A percentile compares a stretch with the other conserved stretches of the same genome.
phyloP scores from a whole-genome alignment of 108 stramenopile species.

The Fragilaria radians region DNA sequence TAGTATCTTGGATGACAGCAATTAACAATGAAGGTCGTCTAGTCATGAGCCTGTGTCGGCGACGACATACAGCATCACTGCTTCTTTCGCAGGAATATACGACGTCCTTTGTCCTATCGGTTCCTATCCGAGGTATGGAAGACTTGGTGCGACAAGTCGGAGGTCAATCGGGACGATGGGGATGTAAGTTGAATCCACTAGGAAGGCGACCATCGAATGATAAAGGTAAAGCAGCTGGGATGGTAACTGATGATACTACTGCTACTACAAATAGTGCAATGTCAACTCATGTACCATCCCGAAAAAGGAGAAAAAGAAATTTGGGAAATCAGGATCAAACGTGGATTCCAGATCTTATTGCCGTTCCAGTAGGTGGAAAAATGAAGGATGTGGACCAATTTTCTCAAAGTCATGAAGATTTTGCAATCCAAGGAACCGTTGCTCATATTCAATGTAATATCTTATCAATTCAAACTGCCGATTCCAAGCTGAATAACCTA shows the following conservation, averaged over 20 bases:
- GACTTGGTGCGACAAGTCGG: constrained; percentile 42
- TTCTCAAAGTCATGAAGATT: constrained; percentile 9
- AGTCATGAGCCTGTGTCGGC: constrained; percentile 49
- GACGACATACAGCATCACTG: constrained; percentile 40
- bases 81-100: constrained; percentile 5
- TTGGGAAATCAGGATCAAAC: constrained; percentile 14
- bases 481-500: constrained; percentile 10
- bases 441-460: constrained; percentile 41
- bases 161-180: constrained; percentile 33
- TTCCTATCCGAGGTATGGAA: constrained; percentile 57
- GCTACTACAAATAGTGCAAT: constrained; percentile 16
- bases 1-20: constrained; percentile 69
- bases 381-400: too few species aligned
- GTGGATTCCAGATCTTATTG: constrained; percentile 32
- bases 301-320: constrained; percentile 27
- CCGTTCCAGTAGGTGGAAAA: constrained; percentile 17
- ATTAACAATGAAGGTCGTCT: constrained; percentile 63
- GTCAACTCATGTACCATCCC: too few species aligned
- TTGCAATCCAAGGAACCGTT: constrained; percentile 51
- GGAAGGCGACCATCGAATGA: not conserved
- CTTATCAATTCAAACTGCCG: constrained; percentile 10
- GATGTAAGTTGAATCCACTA: constrained; percentile 38
- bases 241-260: not conserved
- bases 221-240: not conserved
- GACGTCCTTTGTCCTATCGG: constrained; percentile 35